Evolutionary conservation across 129 eudicot genomes (phyloP), one percentile per base, ranked within the genome.

Genomic region (Ambrosia trifida): DNA sequence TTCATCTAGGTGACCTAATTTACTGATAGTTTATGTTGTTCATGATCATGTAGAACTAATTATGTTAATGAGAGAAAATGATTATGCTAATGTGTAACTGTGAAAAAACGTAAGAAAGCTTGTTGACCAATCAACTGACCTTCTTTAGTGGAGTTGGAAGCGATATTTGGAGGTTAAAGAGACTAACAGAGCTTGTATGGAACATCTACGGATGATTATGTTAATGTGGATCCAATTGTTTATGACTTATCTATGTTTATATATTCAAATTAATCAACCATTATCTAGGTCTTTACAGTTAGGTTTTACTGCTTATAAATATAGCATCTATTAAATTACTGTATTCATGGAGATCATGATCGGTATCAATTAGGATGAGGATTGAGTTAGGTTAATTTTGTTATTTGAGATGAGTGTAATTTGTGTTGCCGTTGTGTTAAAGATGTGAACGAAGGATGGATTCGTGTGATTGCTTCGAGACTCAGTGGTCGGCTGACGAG

Each of bases 401-500:
- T n/a, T n/a, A n/a, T n/a, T n/a, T n/a, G n/a, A n/a, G n/a, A n/a
- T n/a, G n/a, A 30, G 10, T 18, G 4, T 63, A 20, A 19, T 73
- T 50, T 64, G 28, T 68, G 67, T 66, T 63, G 50, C 82, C 72
- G 87, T 43, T 73, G 58, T 72, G 44, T 11, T 72, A 64, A 49
- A 78, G 79, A 64, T 41, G 77, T 66, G 50, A 68, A 44, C 35
- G 41, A 56, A 70, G 31, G 68, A 83, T 86, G 92, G 88, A 83
- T 60, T 83, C 86, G 3, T 86, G 92, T 50, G 83, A 83, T 70
- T 86, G 88, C 59, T 70, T 86, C 50, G 92, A 81, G 72, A 76
- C 84, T 33, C 91, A 67, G 40, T 84, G 86, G 88, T 83, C 84
- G 10, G 79, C 79, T 59, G 92, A 84, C 63, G 92, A 81, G 72